Conservation (phyloP, 495 filamentous ascomycete species). For the Penicillium fimorum region DNA sequence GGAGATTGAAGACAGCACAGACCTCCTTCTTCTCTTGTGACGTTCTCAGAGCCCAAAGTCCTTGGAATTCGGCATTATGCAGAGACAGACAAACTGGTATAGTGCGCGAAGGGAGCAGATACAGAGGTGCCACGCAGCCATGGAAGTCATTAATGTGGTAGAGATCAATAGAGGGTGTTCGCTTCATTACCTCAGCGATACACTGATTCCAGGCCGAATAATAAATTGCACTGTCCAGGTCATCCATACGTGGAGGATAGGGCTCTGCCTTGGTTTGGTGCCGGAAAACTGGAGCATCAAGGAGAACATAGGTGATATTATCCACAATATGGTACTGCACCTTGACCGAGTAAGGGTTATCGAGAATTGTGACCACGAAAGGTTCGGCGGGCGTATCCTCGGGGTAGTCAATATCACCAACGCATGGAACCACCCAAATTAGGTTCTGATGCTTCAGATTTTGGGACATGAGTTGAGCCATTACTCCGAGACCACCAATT, state of each 20-base stretch:
- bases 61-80: conserved; percentile 73
- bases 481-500: conserved; percentile 69
- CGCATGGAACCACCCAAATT: conserved; percentile 72
- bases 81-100: conserved; percentile 49
- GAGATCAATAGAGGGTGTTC: conserved; percentile 60
- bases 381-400: conserved; percentile 57
- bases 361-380: conserved; percentile 63
- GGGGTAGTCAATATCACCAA: conserved; percentile 66
- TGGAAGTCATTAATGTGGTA: conserved; percentile 86
- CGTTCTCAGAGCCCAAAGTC: conserved; percentile 72
- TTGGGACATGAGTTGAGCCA: conserved; percentile 69
- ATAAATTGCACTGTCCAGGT: conserved; percentile 67
- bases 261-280: conserved; percentile 67
- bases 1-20: conserved; percentile 64
- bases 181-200: conserved; percentile 60
- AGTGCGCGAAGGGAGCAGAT: conserved; percentile 62
- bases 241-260: conserved; percentile 72
- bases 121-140: conserved; percentile 67
- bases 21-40: conserved; percentile 64
- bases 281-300: conserved; percentile 70
- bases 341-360: conserved; percentile 59
- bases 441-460: conserved; percentile 64
- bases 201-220: conserved; percentile 75
- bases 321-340: conserved; percentile 64
- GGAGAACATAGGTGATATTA: conserved; percentile 71